These are phyloP conservation scores for Lepidopterella palustris DNA, from an alignment of 495 filamentous ascomycete genomes.

Conservation along the genomic window DNA sequence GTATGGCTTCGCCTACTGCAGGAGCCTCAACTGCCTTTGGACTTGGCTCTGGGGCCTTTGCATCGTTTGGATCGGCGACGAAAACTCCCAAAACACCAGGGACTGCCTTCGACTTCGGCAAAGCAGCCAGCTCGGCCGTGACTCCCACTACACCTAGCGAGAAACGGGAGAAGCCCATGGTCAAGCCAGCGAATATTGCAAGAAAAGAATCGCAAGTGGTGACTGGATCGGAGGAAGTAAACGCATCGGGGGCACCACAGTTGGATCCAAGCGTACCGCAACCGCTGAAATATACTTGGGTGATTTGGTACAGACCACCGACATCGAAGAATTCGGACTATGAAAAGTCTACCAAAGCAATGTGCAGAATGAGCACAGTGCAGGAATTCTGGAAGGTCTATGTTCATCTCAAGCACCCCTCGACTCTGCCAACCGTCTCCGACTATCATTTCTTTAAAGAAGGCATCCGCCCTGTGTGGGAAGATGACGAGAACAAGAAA, in stretches of 20 bases:
- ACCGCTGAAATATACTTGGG: conserved; percentile 77
- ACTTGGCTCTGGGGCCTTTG: conserved; percentile 90
- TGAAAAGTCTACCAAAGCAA: conserved; percentile 86
- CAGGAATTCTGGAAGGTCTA: conserved; percentile 95
- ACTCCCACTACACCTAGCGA: conserved; percentile 52
- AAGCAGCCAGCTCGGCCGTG: conserved; percentile 30
- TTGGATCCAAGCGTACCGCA: conserved; percentile 19
- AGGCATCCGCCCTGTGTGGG: conserved; percentile 95
- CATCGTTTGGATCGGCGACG: conserved; percentile 77
- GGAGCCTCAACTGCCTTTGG: conserved; percentile 90
- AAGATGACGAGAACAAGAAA: conserved; percentile 92
- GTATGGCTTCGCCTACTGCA: conserved; percentile 76
- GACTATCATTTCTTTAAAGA: conserved; percentile 99
- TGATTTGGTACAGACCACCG: conserved; percentile 93
- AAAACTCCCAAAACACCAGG: conserved; percentile 87
- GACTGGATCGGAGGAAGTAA: conserved; percentile 24
- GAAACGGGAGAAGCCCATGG: conserved; percentile 46
- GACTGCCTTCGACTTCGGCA: conserved; percentile 65
- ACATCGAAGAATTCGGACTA: conserved; percentile 97
- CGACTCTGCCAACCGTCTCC: conserved; percentile 79
- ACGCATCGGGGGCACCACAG: conserved; percentile 12
- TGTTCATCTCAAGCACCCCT: conserved; percentile 83
- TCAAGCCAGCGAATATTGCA: conserved; percentile 11
- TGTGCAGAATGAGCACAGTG: conserved; percentile 72
- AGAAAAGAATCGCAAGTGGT: conserved; percentile 22